Percentiles rank a stretch among this genome's conserved stretches.
Conservation (phyloP, 176 grass and related monocot genomes). For the Rhipidocladum racemiflorum region DNA sequence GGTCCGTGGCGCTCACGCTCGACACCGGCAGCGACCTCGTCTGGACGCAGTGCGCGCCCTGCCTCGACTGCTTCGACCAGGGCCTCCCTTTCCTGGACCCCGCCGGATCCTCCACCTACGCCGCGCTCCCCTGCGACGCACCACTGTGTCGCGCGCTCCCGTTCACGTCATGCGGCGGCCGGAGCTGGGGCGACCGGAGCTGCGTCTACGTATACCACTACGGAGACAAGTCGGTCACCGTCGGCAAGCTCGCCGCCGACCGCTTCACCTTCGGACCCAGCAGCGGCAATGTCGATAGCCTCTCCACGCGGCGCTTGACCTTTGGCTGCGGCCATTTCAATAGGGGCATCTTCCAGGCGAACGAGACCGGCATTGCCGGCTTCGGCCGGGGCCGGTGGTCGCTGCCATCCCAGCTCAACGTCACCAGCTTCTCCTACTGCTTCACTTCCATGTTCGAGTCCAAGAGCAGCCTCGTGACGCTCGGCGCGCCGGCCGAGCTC, state of each 20-base stretch:
- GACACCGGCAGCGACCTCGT: constrained; percentile 91
- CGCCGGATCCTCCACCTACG: constrained; percentile 52
- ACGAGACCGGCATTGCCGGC: constrained; percentile 75
- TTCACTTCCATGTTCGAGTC: constrained; percentile 66
- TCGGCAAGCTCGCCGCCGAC: constrained; percentile 55
- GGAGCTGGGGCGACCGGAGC: constrained; percentile 6
- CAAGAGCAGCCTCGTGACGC: constrained; percentile 62
- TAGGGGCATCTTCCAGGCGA: constrained; percentile 56
- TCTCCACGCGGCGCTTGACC: constrained; percentile 17
- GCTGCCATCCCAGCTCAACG: constrained; percentile 56
- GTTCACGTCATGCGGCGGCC: constrained; percentile 33
- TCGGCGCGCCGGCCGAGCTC: constrained; percentile 56
- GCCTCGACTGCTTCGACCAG: constrained; percentile 58
- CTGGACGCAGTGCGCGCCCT: constrained; percentile 85
- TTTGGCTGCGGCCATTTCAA: constrained; percentile 80
- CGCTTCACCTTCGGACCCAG: constrained; percentile 41
- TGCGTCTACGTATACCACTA: constrained; percentile 65
- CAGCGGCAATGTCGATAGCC: background rate
- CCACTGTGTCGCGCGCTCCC: constrained; percentile 42
- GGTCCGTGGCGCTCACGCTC: constrained; percentile 52
- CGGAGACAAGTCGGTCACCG: constrained; percentile 53
- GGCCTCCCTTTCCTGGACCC: constrained; percentile 49
- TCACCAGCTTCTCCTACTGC: constrained; percentile 70
- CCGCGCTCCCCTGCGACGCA: constrained; percentile 48
- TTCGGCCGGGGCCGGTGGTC: constrained; percentile 56